These are phyloP conservation scores for Phytophthora tentaculata DNA, from an alignment of 352 stramenopile species.

Conservation along the genomic window DNA sequence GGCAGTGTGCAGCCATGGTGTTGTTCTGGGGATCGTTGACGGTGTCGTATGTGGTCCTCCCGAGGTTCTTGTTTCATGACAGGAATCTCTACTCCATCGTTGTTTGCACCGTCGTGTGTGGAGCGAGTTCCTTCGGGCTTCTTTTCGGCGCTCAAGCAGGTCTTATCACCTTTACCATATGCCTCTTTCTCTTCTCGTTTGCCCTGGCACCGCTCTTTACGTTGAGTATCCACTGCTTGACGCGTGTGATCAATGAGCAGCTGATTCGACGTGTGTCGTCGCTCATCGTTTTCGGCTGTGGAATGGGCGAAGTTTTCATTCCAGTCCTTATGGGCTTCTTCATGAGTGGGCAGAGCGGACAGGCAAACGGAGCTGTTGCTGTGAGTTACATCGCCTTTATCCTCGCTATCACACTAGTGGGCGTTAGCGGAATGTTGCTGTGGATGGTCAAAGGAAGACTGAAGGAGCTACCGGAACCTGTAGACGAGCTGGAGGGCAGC, in stretches of 20 bases:
- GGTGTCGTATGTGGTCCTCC: constrained; percentile 79
- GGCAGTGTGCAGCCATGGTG: constrained; percentile 72
- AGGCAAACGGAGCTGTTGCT: constrained; percentile 71
- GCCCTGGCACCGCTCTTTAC: constrained; percentile 83
- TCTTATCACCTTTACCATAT: constrained; percentile 57
- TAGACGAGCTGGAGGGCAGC: constrained; percentile 42
- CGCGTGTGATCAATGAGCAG: constrained; percentile 81
- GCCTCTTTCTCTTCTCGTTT: constrained; percentile 65
- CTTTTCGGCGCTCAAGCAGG: constrained; percentile 67
- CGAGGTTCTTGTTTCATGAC: constrained; percentile 77
- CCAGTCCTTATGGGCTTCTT: constrained; percentile 89
- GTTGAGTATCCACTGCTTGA: constrained; percentile 84
- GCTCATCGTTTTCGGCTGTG: constrained; percentile 85
- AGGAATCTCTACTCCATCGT: constrained; percentile 84
- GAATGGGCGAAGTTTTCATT: constrained; percentile 86
- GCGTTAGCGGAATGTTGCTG: constrained; percentile 69
- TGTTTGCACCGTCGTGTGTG: constrained; percentile 66
- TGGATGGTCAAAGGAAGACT: constrained; percentile 76
- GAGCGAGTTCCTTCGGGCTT: constrained; percentile 70
- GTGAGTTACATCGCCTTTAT: constrained; percentile 87
- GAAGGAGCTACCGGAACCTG: constrained; percentile 49
- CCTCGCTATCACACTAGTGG: constrained; percentile 71
- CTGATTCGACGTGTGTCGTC: constrained; percentile 81
- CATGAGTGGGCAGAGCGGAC: constrained; percentile 82
- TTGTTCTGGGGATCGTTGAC: constrained; percentile 78